Evolutionary conservation across 306 rosid genomes (phyloP).

Genomic region (Pterocarpus macrocarpus): DNA sequence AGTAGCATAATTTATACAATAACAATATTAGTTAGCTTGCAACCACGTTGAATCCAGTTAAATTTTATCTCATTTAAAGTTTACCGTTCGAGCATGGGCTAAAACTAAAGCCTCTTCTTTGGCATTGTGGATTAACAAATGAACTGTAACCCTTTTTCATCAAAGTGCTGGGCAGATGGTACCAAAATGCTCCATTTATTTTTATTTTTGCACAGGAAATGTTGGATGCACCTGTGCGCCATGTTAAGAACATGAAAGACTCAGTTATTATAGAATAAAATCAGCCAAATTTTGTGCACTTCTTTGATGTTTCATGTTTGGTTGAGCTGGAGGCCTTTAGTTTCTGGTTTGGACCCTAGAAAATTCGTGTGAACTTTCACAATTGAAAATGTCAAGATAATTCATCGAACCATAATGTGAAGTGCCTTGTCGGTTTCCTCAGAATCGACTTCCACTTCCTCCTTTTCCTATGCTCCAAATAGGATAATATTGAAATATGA

Average conservation of each 20-base stretch:
- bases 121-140: neutral
- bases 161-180: no score
- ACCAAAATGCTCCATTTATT: no score
- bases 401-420: neutral
- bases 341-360: neutral
- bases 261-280: neutral
- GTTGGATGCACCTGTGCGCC: neutral
- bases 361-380: slow-evolving; percentile 17
- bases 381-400: neutral
- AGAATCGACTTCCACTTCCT: neutral
- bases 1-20: neutral
- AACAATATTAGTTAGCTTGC: neutral
- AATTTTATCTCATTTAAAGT: neutral
- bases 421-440: slow-evolving; percentile 19
- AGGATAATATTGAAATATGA: no score
- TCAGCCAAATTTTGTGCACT: neutral
- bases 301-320: neutral
- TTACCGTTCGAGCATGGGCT: neutral
- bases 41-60: neutral
- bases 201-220: no score
- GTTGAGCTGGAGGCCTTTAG: neutral
- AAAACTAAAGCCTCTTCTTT: neutral
- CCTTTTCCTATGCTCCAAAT: neutral
- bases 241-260: no score
- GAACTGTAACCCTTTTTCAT: no score